Evolutionary conservation across 371 early-diverging fungal species (phyloP), one percentile per base, ranked within the genome.

Genomic region (Cokeromyces recurvatus): DNA sequence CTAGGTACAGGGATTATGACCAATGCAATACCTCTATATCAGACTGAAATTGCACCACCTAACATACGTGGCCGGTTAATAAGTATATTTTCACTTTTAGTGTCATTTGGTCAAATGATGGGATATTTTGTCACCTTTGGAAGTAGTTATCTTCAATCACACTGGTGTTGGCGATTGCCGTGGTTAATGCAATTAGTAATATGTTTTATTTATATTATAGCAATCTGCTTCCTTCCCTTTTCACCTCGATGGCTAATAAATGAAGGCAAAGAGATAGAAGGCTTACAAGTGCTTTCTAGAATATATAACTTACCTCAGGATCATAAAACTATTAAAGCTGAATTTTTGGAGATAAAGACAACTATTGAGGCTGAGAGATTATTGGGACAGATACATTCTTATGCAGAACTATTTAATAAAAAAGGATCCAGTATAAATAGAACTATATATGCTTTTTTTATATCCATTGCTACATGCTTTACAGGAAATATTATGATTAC

Each of bases 31-130:
- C 64, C 68, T 2, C 38, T 68, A 15, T 68, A 74, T 43, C 68
- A 66, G 44, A 62, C 75, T 14, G 75, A 71, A 29, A 68, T 95
- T 11, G 84, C 95, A 16, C 87, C 95, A 21, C 68, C 87, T 14
- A 71, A 81, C 25, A 66, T 68, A 22, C 66, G 75, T 43, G 75
- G 71, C 16, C 58, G 67, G 8, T 48, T 71, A 15, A 68, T 75
- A 20, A 66, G 66, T 37, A 41, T 67, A 10, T 71, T 66, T 32
- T 50, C 64, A 8, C 27, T 68, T 16, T 57, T 66, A 43, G 47
- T 53, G 17, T 46, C 56, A 11, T 55, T 66, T 46, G 75, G 75
- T 41, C 68, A 66, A 23, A 61, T 71, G 36, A 35, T 58, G 1
- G 75, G 69, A 10, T 75, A 66, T 40, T 64, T 66, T 51, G 59